Conservation (phyloP, 75 land plant species). For the Pinus tabuliformis region DNA sequence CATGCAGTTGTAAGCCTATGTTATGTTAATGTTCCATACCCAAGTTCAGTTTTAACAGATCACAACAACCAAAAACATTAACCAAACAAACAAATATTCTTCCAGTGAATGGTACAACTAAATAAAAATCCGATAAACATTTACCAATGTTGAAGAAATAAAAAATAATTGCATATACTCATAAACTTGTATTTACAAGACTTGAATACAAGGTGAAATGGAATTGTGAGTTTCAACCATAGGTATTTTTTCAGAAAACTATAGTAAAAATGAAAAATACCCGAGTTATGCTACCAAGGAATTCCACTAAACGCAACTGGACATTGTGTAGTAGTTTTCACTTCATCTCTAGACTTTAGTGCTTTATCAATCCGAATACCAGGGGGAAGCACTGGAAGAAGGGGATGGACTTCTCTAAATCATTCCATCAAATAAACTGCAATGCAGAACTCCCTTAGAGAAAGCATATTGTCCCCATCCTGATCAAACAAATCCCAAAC, state of each 20-base stretch:
- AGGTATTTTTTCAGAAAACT: not conserved
- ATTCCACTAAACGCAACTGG: too few relatives aligned
- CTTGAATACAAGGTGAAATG: not conserved
- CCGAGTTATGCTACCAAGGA: constrained; percentile 46
- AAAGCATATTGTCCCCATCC: constrained; percentile 94
- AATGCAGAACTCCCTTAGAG: constrained; percentile 79
- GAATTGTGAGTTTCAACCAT: not conserved
- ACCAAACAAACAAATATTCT: not conserved
- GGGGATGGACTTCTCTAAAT: constrained; percentile 67
- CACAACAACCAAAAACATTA: not conserved
- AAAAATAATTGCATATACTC: too few relatives aligned
- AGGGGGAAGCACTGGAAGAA: constrained; percentile 63
- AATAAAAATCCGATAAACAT: not conserved
- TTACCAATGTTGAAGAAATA: not conserved
- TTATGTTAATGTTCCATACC: not conserved
- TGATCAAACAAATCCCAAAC: constrained; percentile 97
- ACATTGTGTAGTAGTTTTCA: too few relatives aligned
- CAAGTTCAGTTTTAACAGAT: not conserved
- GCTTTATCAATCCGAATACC: constrained; percentile 66
- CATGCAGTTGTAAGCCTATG: constrained; percentile 38
- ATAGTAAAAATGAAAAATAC: constrained; percentile 8
- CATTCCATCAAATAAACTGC: constrained; percentile 95
- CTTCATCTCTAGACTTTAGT: constrained; percentile 26
- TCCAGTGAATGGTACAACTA: not conserved
- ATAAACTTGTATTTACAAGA: not conserved